Conservation (phyloP, 2,329 filamentous ascomycete species). For the Pseudogymnoascus destructans region DNA sequence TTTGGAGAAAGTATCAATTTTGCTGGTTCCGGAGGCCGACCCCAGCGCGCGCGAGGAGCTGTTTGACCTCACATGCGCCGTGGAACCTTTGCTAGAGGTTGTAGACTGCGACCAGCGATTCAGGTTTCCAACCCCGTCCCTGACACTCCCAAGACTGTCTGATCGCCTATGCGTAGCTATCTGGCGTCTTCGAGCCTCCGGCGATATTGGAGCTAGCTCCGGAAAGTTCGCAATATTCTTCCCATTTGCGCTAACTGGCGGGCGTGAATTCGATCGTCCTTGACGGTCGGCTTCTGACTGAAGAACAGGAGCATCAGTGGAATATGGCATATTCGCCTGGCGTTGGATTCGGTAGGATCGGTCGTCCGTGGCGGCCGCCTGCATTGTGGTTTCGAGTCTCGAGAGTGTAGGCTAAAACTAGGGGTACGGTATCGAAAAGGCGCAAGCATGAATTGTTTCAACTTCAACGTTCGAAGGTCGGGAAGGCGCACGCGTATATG, state of each 20-base stretch:
- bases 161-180: slow-evolving; percentile 26
- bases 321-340: slow-evolving; percentile 6
- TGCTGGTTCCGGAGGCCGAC: slow-evolving; percentile 20
- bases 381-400: slow-evolving; percentile 8
- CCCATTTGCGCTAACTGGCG: background rate
- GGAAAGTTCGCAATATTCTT: slow-evolving; percentile 9
- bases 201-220: slow-evolving; percentile 11
- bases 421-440: slow-evolving; percentile 2
- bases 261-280: slow-evolving; percentile 2
- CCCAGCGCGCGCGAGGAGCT: slow-evolving; percentile 16
- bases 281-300: background rate
- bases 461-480: background rate
- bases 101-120: slow-evolving; percentile 43
- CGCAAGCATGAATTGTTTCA: slow-evolving; percentile 8
- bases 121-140: slow-evolving; percentile 35
- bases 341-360: slow-evolving; percentile 5
- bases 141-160: slow-evolving; percentile 28
- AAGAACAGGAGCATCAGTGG: background rate
- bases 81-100: slow-evolving; percentile 34
- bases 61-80: slow-evolving; percentile 17
- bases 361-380: slow-evolving; percentile 6
- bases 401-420: slow-evolving; percentile 1
- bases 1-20: slow-evolving; percentile 11
- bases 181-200: slow-evolving; percentile 16
- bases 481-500: background rate